Evolutionary conservation across 108 stramenopile species (phyloP).

Genomic region (Asterionellopsis glacialis): DNA sequence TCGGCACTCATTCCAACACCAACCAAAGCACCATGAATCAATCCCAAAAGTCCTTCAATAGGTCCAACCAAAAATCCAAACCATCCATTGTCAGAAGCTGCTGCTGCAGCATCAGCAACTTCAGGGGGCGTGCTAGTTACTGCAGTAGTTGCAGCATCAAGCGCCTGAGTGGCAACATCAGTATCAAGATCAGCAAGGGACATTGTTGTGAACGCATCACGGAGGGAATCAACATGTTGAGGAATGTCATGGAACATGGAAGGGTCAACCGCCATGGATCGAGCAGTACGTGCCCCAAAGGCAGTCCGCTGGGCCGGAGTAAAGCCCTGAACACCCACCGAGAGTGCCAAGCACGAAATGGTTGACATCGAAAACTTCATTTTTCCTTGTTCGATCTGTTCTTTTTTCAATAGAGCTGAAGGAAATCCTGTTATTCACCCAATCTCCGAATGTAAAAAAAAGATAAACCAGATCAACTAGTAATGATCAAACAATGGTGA

Average conservation of each 20-base stretch:
- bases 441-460: too few relatives aligned
- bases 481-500: too few relatives aligned
- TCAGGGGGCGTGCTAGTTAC: constrained; percentile 2
- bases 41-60: constrained; percentile 51
- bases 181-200: constrained; percentile 44
- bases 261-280: constrained; percentile 43
- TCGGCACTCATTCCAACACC: constrained; percentile 61
- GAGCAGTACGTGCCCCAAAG: constrained; percentile 18
- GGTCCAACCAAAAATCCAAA: constrained; percentile 83
- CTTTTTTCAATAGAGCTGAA: too few relatives aligned
- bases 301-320: too few relatives aligned
- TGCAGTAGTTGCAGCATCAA: neutral
- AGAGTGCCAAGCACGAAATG: too few relatives aligned
- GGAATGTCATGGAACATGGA: constrained; percentile 42
- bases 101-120: constrained; percentile 31
- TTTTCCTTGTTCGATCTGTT: too few relatives aligned
- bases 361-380: too few relatives aligned
- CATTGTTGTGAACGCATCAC: constrained; percentile 51
- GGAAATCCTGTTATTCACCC: too few relatives aligned
- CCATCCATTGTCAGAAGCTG: constrained; percentile 70
- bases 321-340: too few relatives aligned
- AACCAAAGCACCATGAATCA: constrained; percentile 57
- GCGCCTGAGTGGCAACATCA: constrained; percentile 19
- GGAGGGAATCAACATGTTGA: constrained; percentile 40
- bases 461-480: too few relatives aligned